Base-by-base conservation (phyloP, 1,284 basidiomycete genomes). In the Cryptococcus neoformans region DNA sequence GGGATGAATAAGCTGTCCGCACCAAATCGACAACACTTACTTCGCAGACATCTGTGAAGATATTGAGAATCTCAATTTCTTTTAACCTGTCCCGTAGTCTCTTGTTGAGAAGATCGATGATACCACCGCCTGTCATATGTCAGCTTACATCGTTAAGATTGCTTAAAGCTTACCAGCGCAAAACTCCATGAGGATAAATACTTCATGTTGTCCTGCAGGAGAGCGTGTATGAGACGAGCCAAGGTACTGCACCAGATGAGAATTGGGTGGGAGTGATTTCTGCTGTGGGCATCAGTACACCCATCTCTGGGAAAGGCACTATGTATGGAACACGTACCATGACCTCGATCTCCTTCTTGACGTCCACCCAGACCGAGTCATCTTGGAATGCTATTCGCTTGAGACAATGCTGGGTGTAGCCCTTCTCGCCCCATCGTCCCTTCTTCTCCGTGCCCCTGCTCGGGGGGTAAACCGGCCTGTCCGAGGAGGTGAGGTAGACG, bases 171-270 rank as follows among this genome's bases (percentile, higher is more conserved):
- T 50, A 81, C 84, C 87, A 8, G 84, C 69, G 74, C 93, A 97
- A 76, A 88, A 97, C 77, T 99, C 96, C 96, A 99, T 99, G 59
- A 99, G 83, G 73, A 99, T 99, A 77, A 97, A 98, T 48, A 99
- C 94, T 77, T 99, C 96, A 74, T 89, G 93, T 47, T 83, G 83
- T 47, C 91, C 91, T 69, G 87, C 88, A 2, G 88, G 80, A 72
- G 90, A 82, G 59, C 85, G 84, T 62, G 90, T 86, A 83, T 90
- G 92, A 51, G 90, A 87, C n/a, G 92, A 81, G 37, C 68, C 73
- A 11, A 77, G 69, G 55, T 74, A 75, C 52, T 73, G 67, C 67
- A 72, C 63, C 57, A 69, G 63, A 63, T 64, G 66, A n/a, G 66
- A 69, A n/a, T 64, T 68, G 4, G 61, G 70, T 58, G 65, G 51